Conservation (phyloP, 352 stramenopile species). For the Plasmopara viticola region DNA sequence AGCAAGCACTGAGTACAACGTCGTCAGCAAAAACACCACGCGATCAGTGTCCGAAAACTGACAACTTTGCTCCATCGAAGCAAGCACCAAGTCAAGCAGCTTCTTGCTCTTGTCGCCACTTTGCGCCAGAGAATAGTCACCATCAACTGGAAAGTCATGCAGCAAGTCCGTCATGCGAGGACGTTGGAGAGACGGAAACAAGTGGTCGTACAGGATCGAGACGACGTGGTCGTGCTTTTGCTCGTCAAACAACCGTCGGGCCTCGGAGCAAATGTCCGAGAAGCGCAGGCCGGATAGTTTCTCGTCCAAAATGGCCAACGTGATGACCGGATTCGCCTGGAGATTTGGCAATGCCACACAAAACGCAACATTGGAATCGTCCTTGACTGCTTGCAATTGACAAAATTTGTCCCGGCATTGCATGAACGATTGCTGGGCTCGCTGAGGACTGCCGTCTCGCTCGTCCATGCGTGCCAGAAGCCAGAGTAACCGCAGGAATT, state of each 20-base stretch:
- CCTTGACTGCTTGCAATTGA: constrained; percentile 4
- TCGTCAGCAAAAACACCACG: constrained; percentile 33
- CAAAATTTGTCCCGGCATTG: constrained; percentile 42
- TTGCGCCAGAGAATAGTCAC: constrained; percentile 7
- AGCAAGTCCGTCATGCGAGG: constrained; percentile 48
- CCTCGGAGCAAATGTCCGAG: constrained; percentile 52
- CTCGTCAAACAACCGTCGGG: constrained; percentile 29
- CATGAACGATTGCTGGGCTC: constrained; percentile 47
- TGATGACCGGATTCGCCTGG: constrained; percentile 32
- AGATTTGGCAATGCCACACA: constrained; percentile 44
- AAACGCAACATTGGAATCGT: not conserved
- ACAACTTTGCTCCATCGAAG: constrained; percentile 32
- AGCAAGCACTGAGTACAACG: constrained; percentile 31
- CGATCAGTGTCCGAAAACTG: constrained; percentile 27
- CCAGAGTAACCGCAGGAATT: constrained; percentile 50
- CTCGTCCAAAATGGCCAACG: constrained; percentile 29
- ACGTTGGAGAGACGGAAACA: constrained; percentile 43
- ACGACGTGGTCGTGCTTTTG: constrained; percentile 37
- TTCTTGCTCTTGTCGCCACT: constrained; percentile 12
- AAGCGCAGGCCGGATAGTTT: constrained; percentile 49
- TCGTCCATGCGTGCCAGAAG: constrained; percentile 47
- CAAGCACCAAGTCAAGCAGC: constrained; percentile 36
- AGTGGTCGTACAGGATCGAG: constrained; percentile 35
- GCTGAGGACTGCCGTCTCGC: constrained; percentile 29
- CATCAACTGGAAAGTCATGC: constrained; percentile 39